phyloP scores from a whole-genome alignment of 2,329 filamentous ascomycete genomes.

The Sporothrix brunneoviolacea region DNA sequence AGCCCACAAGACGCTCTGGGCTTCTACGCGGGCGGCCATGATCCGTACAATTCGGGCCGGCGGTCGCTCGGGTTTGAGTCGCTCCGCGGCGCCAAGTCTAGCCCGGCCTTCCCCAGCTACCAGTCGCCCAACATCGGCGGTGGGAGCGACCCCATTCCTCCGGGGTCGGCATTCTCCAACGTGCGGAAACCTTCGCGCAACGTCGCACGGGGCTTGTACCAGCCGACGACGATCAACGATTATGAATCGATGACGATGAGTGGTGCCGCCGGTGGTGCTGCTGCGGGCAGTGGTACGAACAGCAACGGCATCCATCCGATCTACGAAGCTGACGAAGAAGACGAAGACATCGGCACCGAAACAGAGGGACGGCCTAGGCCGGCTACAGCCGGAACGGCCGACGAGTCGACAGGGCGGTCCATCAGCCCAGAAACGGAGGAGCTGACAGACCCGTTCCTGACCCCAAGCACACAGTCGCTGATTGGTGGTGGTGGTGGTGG shows the following conservation, averaged over 20 bases:
- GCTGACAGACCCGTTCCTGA: constrained; percentile 13
- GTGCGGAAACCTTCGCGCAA: constrained; percentile 24
- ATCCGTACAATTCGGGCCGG: constrained; percentile 28
- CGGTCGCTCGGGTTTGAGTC: constrained; percentile 45
- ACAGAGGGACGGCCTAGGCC: constrained; percentile 16
- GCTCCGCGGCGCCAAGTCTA: constrained; percentile 30
- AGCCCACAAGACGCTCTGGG: constrained; percentile 19
- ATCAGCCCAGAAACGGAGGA: constrained; percentile 22
- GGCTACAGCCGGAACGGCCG: background rate
- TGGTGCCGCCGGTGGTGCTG: constrained; percentile 1
- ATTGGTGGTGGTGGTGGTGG: background rate
- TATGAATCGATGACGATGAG: constrained; percentile 22
- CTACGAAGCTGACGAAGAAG: constrained; percentile 52
- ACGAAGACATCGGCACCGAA: constrained; percentile 24
- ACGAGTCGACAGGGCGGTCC: constrained; percentile 3
- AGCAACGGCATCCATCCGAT: constrained; percentile 50
- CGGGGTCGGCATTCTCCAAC: constrained; percentile 3
- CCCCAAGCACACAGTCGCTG: constrained; percentile 8
- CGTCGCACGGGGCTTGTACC: constrained; percentile 32
- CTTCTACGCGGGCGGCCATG: constrained; percentile 42
- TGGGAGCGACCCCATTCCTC: background rate
- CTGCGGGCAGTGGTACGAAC: constrained; percentile 24
- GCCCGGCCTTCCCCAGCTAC: constrained; percentile 14
- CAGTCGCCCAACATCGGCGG: constrained; percentile 1
- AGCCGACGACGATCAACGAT: constrained; percentile 25